These are phyloP conservation scores for Ophiostoma sp. DNA, from an alignment of 2,329 filamentous ascomycete genomes.

Conservation along the genomic window DNA sequence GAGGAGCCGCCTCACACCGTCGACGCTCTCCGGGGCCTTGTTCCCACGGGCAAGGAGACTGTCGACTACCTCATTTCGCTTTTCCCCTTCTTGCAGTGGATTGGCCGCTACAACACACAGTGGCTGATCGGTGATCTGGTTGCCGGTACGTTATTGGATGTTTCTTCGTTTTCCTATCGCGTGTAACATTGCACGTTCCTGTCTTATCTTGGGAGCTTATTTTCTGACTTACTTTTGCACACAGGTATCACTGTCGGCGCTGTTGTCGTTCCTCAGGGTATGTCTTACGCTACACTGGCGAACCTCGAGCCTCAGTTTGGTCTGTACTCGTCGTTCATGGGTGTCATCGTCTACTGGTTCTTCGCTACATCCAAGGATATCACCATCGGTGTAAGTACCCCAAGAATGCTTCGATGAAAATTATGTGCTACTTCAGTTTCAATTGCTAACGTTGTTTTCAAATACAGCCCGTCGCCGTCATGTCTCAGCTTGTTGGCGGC, in stretches of 20 bases:
- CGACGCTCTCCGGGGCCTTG: slow-evolving; percentile 69
- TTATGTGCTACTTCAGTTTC: slow-evolving; percentile 13
- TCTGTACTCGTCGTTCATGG: slow-evolving; percentile 94
- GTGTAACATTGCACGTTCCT: not conserved
- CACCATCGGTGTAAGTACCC: slow-evolving; percentile 76
- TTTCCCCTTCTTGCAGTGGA: slow-evolving; percentile 91
- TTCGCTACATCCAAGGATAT: slow-evolving; percentile 99
- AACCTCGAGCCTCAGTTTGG: slow-evolving; percentile 79
- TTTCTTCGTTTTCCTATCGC: slow-evolving; percentile 1
- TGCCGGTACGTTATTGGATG: slow-evolving; percentile 61
- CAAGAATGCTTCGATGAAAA: too few relatives aligned
- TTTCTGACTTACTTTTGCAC: not conserved
- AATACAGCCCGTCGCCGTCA: slow-evolving; percentile 73
- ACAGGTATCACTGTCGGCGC: slow-evolving; percentile 57
- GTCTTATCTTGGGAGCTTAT: not conserved
- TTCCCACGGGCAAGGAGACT: slow-evolving; percentile 59
- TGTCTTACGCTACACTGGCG: slow-evolving; percentile 90
- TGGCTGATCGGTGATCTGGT: slow-evolving; percentile 90
- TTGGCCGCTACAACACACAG: slow-evolving; percentile 79
- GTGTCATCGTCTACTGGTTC: slow-evolving; percentile 92
- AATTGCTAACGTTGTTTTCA: not conserved
- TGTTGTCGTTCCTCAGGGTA: slow-evolving; percentile 87
- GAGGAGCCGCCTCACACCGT: slow-evolving; percentile 74
- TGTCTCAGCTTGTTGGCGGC: slow-evolving; percentile 86
- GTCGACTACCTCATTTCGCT: slow-evolving; percentile 65